phyloP scores from a whole-genome alignment of 352 stramenopile species.

The Globisporangium uncinulatum region DNA sequence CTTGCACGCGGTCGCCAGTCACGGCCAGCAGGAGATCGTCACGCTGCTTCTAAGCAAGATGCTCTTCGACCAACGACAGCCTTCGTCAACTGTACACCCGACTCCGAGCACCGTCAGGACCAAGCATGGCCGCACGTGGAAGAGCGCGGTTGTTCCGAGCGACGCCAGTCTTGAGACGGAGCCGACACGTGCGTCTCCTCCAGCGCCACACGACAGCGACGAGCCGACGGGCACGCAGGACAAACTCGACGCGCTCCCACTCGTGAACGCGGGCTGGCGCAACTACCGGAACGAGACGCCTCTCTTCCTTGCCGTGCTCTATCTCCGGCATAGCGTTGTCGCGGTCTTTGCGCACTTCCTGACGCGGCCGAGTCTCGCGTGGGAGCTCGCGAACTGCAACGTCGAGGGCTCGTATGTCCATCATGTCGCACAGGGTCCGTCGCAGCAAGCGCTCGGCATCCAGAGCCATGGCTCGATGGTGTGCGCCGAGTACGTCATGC shows the following conservation, averaged over 20 bases:
- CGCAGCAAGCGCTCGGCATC: conserved; percentile 23
- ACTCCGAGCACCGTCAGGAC: background rate
- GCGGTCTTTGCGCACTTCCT: conserved; percentile 28
- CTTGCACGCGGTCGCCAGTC: conserved; percentile 48
- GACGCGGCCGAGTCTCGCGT: conserved; percentile 30
- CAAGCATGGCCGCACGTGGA: conserved; percentile 2
- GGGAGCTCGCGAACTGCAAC: conserved; percentile 57
- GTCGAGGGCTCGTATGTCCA: conserved; percentile 68
- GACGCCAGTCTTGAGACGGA: conserved; percentile 9
- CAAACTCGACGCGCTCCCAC: conserved; percentile 18
- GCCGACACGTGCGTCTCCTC: background rate
- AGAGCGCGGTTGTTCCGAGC: conserved; percentile 11
- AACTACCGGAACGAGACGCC: conserved; percentile 66
- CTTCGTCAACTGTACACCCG: background rate
- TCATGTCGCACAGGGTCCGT: conserved; percentile 40
- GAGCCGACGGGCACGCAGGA: background rate
- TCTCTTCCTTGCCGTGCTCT: conserved; percentile 55
- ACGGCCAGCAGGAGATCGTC: conserved; percentile 49
- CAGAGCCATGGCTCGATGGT: conserved; percentile 19
- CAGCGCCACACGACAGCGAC: background rate
- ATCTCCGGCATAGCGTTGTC: conserved; percentile 42
- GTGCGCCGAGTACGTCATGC: conserved; percentile 56
- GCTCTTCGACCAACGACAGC: conserved; percentile 33
- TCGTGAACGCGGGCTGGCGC: conserved; percentile 41
- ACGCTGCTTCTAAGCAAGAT: conserved; percentile 43